Conservation (phyloP, 371 early-diverging fungal species). For the Blakeslea trispora region DNA sequence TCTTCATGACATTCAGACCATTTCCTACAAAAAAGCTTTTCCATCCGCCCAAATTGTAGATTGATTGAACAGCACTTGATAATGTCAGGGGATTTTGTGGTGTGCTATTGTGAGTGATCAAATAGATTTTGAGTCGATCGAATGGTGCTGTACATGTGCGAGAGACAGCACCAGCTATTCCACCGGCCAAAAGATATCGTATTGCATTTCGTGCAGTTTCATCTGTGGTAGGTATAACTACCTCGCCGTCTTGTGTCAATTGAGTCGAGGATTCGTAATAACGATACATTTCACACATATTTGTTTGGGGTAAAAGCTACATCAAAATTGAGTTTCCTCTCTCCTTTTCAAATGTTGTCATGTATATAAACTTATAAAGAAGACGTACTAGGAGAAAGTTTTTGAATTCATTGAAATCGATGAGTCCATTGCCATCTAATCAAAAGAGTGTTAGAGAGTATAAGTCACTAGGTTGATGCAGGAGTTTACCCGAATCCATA, state of each 20-base stretch:
- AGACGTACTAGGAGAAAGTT: constrained; percentile 70
- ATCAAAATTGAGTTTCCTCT: not conserved
- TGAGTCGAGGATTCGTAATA: constrained; percentile 64
- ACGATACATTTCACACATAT: constrained; percentile 59
- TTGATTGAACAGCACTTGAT: constrained; percentile 37
- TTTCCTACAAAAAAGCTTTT: constrained; percentile 76
- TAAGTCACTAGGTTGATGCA: not conserved
- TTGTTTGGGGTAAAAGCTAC: constrained; percentile 45
- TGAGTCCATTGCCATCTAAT: constrained; percentile 59
- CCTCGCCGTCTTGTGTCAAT: constrained; percentile 62
- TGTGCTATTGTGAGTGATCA: constrained; percentile 54
- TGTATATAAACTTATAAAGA: not conserved
- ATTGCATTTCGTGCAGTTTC: constrained; percentile 45
- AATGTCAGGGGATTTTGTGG: constrained; percentile 29
- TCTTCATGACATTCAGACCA: constrained; percentile 80
- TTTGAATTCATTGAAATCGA: constrained; percentile 69
- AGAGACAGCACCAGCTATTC: constrained; percentile 76
- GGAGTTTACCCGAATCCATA: constrained; percentile 53
- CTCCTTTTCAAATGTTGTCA: not conserved
- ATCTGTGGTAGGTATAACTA: constrained; percentile 56
- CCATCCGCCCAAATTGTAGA: constrained; percentile 67
- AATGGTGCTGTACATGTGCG: constrained; percentile 83
- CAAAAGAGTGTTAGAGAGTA: too few species aligned
- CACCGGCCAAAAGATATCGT: constrained; percentile 74
- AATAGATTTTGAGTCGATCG: constrained; percentile 76